Evolutionary conservation across 2,329 filamentous ascomycete species (phyloP), one percentile per base, ranked within the genome.

Genomic region (Aspergillus quadrilineatus): DNA sequence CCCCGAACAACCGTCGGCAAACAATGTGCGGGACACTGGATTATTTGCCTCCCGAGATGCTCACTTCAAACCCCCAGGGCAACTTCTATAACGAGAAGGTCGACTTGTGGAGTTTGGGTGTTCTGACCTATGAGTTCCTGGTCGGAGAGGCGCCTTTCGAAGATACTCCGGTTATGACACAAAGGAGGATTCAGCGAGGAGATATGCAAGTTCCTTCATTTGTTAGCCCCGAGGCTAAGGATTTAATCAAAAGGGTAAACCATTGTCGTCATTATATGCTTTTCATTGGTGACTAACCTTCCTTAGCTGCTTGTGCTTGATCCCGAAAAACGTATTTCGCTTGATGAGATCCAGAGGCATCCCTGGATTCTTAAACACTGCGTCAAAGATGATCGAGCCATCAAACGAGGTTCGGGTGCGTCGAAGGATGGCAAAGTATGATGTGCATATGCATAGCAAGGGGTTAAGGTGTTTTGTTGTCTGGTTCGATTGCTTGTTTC

Each of bases 311-410:
- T 99, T 43, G 91, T 97, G 17, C 82, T 97, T 55, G 92, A 97
- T 69, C 94, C 94, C 0, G 91, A 96, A 69, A 96, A 96, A 81
- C 83, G 94, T 63, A 89, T 99, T 65, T 85, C 92, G 3, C 84
- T 99, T 9, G 92, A 96, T 14, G 88, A 96, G 57, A 89, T 97
- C 37, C 88, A 93, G 73, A 82, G 82, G 51, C 94, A 97, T 73
- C 93, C 94, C 15, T 99, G 94, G 94, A 96, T 99, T 67, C 73
- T 97, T 65, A 97, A 97, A 80, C 90, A 97, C 75, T 97, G 93
- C 73, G 82, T 88, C 43, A 82, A 80, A 66, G 77, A 79, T 28
- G 78, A 80, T 59, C 67, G 73, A 61, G 69, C 69, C 17, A 67
- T 72, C 47, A 74, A 80, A 62, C 69, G 79, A 56, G 74, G 65